Percentiles rank a stretch among this genome's conserved stretches.
phyloP scores from a whole-genome alignment of 2,329 filamentous ascomycete species.

The Beauveria brongniartii region DNA sequence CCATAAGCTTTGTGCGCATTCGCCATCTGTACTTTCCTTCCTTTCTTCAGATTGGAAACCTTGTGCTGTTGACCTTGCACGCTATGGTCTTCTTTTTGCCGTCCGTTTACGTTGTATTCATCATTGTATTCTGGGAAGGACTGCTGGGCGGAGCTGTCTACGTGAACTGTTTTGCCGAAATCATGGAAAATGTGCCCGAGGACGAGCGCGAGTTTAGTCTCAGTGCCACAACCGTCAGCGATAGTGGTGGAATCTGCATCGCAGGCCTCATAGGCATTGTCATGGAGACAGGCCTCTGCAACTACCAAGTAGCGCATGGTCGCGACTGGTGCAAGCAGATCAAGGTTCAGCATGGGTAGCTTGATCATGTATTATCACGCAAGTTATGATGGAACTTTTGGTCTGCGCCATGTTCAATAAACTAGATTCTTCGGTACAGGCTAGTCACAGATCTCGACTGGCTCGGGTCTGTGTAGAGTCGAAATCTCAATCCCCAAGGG shows the following conservation, averaged over 20 bases:
- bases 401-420: background rate
- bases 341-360: constrained; percentile 21
- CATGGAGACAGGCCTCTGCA: constrained; percentile 74
- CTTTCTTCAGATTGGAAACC: constrained; percentile 71
- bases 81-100: constrained; percentile 76
- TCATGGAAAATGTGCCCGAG: constrained; percentile 70
- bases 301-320: constrained; percentile 75
- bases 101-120: constrained; percentile 76
- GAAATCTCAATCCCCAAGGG: background rate
- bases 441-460: background rate
- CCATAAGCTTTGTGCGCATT: constrained; percentile 77
- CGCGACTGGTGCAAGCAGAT: constrained; percentile 63
- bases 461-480: background rate
- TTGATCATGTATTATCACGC: background rate
- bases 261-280: constrained; percentile 78
- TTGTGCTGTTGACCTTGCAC: constrained; percentile 65
- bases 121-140: constrained; percentile 89
- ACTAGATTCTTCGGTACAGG: background rate
- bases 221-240: constrained; percentile 82
- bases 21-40: constrained; percentile 75
- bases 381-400: background rate
- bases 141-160: constrained; percentile 87
- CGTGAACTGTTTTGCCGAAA: constrained; percentile 92
- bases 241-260: constrained; percentile 82
- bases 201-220: constrained; percentile 86